A percentile compares a stretch with the other conserved stretches of the same genome.
These are phyloP conservation scores for Aspergillus egyptiacus DNA, from an alignment of 495 filamentous ascomycete genomes.

Conservation along the genomic window DNA sequence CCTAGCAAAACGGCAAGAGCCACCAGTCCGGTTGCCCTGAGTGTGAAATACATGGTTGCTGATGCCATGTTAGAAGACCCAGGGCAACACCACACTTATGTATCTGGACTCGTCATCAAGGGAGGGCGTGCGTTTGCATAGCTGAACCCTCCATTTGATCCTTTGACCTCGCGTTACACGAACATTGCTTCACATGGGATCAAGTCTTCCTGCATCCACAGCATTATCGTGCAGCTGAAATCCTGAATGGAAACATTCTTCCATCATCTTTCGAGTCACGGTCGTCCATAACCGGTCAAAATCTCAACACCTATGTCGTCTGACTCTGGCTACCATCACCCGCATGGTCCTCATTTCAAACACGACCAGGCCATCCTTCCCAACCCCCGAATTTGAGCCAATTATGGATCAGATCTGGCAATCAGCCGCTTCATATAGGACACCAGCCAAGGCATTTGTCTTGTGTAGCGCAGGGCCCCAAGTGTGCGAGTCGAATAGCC, in stretches of 20 bases:
- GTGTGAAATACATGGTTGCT: not conserved
- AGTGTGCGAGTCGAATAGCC: not conserved
- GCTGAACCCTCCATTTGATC: not conserved
- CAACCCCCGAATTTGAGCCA: too few species aligned
- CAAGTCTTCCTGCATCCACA: too few species aligned
- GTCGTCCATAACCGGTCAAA: too few species aligned
- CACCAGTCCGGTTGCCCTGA: not conserved
- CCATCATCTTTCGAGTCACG: too few species aligned
- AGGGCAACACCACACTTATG: not conserved
- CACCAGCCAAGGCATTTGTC: not conserved
- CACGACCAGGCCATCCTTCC: too few species aligned
- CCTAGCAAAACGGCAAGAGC: not conserved
- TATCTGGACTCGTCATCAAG: not conserved
- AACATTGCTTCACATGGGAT: not conserved
- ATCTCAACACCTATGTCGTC: too few species aligned
- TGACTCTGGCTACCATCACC: too few species aligned
- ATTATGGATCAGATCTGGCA: not conserved
- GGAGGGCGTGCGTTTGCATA: not conserved
- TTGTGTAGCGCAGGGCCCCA: too few species aligned
- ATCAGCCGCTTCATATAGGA: not conserved
- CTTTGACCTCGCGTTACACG: not conserved
- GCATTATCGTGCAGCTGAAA: too few species aligned
- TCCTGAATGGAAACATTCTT: too few species aligned
- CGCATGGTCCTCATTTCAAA: too few species aligned
- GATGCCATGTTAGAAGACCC: not conserved